These are phyloP conservation scores for Pseudonitzschia pungens DNA, from an alignment of 108 stramenopile species.

Conservation along the genomic window DNA sequence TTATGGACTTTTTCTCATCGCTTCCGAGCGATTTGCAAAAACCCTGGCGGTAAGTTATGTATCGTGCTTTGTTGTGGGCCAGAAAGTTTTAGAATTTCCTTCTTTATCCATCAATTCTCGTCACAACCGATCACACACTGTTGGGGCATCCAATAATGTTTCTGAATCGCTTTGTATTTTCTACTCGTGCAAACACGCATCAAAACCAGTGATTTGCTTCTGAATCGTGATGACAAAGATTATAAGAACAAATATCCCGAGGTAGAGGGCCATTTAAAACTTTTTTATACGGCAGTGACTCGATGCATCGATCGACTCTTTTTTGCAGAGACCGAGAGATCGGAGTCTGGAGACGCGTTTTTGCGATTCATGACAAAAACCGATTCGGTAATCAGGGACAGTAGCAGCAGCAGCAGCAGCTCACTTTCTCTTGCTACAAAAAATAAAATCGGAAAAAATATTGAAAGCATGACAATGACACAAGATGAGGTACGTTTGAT, in stretches of 20 bases:
- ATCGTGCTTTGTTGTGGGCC: not conserved
- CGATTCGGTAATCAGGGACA: not conserved
- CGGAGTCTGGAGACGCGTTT: slow-evolving; percentile 45
- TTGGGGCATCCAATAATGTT: too few species aligned
- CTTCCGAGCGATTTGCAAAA: slow-evolving; percentile 44
- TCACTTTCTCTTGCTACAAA: slow-evolving; percentile 26
- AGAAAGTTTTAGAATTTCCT: too few species aligned
- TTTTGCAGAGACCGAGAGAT: slow-evolving; percentile 49
- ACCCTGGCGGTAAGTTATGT: slow-evolving; percentile 29
- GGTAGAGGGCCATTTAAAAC: slow-evolving; percentile 51
- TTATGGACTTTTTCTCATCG: slow-evolving; percentile 57
- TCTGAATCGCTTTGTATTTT: too few species aligned
- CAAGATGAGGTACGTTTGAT: slow-evolving; percentile 30
- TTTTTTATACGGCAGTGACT: slow-evolving; percentile 57
- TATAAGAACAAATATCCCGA: slow-evolving; percentile 33
- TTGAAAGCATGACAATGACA: slow-evolving; percentile 45
- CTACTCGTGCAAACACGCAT: too few species aligned
- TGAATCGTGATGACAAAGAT: slow-evolving; percentile 16
- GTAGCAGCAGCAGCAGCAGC: not conserved
- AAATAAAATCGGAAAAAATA: slow-evolving; percentile 39
- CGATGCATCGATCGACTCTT: slow-evolving; percentile 48
- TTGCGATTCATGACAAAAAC: not conserved
- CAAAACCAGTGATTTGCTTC: slow-evolving; percentile 21
- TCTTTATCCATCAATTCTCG: too few species aligned
- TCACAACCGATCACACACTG: too few species aligned